Base-by-base conservation (phyloP, 108 stramenopile species). In the Mediolabrus comicus region DNA sequence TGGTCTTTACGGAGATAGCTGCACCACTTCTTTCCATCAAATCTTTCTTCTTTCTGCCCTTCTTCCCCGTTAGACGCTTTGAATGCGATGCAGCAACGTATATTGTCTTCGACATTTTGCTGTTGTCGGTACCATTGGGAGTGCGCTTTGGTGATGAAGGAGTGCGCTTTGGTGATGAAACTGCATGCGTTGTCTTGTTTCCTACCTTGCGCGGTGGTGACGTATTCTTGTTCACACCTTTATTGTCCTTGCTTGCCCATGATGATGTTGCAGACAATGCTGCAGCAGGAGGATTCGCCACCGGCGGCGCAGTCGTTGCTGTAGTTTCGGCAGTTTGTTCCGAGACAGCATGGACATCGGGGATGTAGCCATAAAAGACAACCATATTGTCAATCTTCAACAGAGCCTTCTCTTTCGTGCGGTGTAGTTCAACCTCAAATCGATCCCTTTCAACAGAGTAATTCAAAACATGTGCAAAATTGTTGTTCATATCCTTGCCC, bases 31-130 rank as follows among this genome's bases (percentile, higher is more conserved):
- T 60, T 7, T 57, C 67, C 28, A 68, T 27, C 14, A 69, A 33
- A 34, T 60, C 75, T 39, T 63, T 69, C 55, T 69, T 76, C 60
- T 68, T 62, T 38, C 67, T 62, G 13, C 67, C 75, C 22, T 56
- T 53, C 36, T 69, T 69, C 25, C 67, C 67, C 28, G 67, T 68
- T 19, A 69, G 13, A 16, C 62, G 43, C 62, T 76, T 76, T 28
- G 67, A 35, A 27, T 41, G 39, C 11, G 67, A 33, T 24, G 75
- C 14, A 14, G 32, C 38, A 13, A 69, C 62, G 35, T 62, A 68
- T 16, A 69, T 62, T 25, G 67, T 69, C 26, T 41, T 69, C 11
- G 56, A 57, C 16, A 57, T 19, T 32, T 57, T 33, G 56, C 56
- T 57, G 1, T 25, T 57, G 30, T 33, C 5, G 16, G n/a, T 30